Conservation (phyloP, 257 asterid species). For the Solanum ahanhuiri region DNA sequence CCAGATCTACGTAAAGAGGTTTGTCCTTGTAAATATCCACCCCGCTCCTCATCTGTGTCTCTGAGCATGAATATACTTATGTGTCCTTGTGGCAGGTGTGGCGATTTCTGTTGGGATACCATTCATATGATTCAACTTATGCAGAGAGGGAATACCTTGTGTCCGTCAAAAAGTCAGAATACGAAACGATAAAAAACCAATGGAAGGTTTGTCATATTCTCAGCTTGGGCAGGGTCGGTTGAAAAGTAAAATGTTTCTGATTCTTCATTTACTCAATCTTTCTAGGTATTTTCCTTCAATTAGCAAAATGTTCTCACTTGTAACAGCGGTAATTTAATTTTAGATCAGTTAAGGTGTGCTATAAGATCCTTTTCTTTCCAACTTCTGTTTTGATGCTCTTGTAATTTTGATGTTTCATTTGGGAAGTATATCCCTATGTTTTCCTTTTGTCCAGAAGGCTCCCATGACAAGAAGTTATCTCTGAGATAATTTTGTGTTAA, state of each 20-base stretch:
- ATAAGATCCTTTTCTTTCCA: background rate
- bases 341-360: background rate
- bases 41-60: background rate
- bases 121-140: conserved; percentile 73
- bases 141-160: conserved; percentile 87
- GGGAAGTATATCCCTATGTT: background rate
- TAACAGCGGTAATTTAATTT: background rate
- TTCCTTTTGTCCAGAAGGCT: background rate
- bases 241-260: background rate
- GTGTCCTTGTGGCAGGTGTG: conserved; percentile 50
- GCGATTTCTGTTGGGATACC: conserved; percentile 76
- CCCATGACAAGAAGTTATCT: background rate
- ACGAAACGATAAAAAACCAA: conserved; percentile 75
- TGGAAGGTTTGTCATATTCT: conserved; percentile 69
- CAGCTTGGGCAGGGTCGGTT: background rate
- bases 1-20: conserved; percentile 76
- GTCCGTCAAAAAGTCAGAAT: conserved; percentile 64
- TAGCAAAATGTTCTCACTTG: background rate
- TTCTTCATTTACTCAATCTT: background rate
- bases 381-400: background rate
- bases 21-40: background rate
- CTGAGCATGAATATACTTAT: background rate
- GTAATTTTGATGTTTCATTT: background rate
- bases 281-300: background rate
- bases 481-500: background rate